Evolutionary conservation across 495 filamentous ascomycete species (phyloP), one percentile per base, ranked within the genome.

Genomic region (Penicillium riverlandense): DNA sequence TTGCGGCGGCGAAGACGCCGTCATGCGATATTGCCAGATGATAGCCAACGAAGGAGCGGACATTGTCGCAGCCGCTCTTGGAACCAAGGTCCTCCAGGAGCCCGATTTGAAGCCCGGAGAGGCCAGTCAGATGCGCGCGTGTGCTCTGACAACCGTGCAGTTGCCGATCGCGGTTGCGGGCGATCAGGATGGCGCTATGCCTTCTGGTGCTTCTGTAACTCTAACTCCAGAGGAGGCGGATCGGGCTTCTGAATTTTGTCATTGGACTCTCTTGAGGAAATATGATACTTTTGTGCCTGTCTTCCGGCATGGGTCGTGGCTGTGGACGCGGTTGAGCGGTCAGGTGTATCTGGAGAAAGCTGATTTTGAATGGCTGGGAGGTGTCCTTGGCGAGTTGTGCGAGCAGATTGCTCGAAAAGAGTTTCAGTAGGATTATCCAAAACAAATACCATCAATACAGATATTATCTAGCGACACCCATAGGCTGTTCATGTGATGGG

Each of bases 301-400:
- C 7, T 79, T 76, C 40, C 63, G 65, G 9, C 83, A 88, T 57
- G 67, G 61, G 2, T 75, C 73, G 2, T 63, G 63, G 27, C 70
- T 77, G 54, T 96, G 85, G 86, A 73, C 72, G 6, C 67, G 91
- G 28, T 52, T 95, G 32, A 88, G 83, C 58, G 88, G 74, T 10
- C 88, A 95, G 74, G 70, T 88, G 0, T 97, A 87, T 62, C 57
- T 95, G 32, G 87, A 88, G 31, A 55, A 78, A 40, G 71, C 69
- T 1, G 89, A 96, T 67, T 94, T 94, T 54, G 79, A 83, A 58
- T 86, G 80, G 79, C 73, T 73, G 14, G 88, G 68, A 0, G 48
- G 66, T 35, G 61, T 75, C 29, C 54, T 94, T 53, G 76, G 76
- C 57, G 70, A 74, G 32, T 45, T 92, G 28, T 84, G 80, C 54